Evolutionary conservation across 1,139 yeast species (phyloP), one percentile per base, ranked within the genome.

Genomic region (Suhomyces guaymorum): DNA sequence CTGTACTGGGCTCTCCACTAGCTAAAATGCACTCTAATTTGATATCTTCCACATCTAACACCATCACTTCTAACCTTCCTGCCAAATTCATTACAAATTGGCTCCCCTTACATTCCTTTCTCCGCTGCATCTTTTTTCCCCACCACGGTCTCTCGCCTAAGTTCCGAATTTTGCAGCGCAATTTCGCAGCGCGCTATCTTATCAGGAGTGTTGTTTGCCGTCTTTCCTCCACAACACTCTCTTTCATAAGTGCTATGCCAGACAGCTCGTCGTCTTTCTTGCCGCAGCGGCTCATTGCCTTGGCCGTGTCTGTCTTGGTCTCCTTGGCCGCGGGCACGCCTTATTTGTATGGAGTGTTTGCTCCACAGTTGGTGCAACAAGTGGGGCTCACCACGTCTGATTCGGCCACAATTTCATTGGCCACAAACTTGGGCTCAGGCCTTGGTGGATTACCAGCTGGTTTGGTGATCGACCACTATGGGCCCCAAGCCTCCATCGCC

Each of bases 391-490:
- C 82, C 0, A 73, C 83, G 0, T 64, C 77, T 0, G 78, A 77
- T 43, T 75, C 88, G 6, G 85, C 88, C 3, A 71, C 75, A 12
- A 66, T 84, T 4, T 76, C 90, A 0, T 59, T 82, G 25, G 77
- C 84, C 0, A 61, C 80, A 14, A 78, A 74, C 35, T 52, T 82
- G 9, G 92, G 92, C 2, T 67, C 82, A 1, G 79, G 86, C 0
- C 48, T 80, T 4, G 82, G 88, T 12, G 92, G 90, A 0, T 62
- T 82, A 16, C 73, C 83, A 0, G 88, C 83, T 1, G 92, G 94
- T 0, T 52, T 80, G 20, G 49, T 82, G 18, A 81, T 82, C 26
- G 92, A 83, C 51, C 64, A 56, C 28, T 62, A 61, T 31, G 87
- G 87, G 0, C 81, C 87, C 0, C 72, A 63, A 30, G 30, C 53